Evolutionary conservation across 192 early-diverging fungal species (phyloP).

Genomic region (Glomus cerebriforme): DNA sequence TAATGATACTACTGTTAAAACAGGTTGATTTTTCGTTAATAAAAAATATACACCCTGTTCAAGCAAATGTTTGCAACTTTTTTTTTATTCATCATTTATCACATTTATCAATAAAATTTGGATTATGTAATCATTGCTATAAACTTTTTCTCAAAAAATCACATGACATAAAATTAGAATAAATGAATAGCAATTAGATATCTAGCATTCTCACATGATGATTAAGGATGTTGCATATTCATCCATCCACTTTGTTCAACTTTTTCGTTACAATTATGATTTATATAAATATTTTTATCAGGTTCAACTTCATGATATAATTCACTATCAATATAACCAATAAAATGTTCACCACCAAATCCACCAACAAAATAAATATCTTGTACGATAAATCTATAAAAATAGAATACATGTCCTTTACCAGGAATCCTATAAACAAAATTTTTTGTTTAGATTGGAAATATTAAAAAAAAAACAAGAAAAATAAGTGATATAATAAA

Average conservation of each 20-base stretch:
- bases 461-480: background rate
- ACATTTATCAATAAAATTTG: too few relatives aligned
- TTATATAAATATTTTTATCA: background rate
- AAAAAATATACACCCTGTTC: too few relatives aligned
- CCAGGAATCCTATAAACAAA: conserved; percentile 37
- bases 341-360: conserved; percentile 53
- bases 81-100: too few relatives aligned
- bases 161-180: too few relatives aligned
- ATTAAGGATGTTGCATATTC: background rate
- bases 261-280: background rate
- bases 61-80: too few relatives aligned
- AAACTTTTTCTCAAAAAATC: too few relatives aligned
- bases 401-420: conserved; percentile 45
- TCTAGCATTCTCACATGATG: too few relatives aligned
- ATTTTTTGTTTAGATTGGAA: background rate
- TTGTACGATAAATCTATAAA: conserved; percentile 47
- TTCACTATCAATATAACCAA: conserved; percentile 51
- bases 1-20: too few relatives aligned
- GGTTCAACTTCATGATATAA: background rate
- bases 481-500: background rate
- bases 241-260: background rate
- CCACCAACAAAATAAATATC: conserved; percentile 57
- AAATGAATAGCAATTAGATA: too few relatives aligned
- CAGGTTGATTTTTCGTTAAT: too few relatives aligned
- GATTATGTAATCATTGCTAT: too few relatives aligned